Percentiles rank a stretch among this genome's conserved stretches.
Evolutionary conservation across 140 eudicot species (phyloP).

Genomic region (Cichorium intybus): DNA sequence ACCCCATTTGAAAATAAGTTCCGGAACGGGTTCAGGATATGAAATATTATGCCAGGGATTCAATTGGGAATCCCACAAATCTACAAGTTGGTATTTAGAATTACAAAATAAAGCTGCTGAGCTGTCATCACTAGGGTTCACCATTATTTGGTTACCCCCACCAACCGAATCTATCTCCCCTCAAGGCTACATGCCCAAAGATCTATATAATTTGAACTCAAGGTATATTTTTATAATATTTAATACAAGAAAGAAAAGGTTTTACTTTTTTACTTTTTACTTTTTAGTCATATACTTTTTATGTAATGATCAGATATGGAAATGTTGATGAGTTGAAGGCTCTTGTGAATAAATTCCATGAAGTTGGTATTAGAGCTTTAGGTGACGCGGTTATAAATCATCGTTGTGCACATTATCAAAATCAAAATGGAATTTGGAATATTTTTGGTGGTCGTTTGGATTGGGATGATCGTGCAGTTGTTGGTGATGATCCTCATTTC

Average conservation of each 20-base stretch:
- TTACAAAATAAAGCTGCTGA: conserved; percentile 63
- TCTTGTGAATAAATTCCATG: conserved; percentile 66
- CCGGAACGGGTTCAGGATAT: conserved; percentile 87
- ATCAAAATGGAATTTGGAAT: conserved; percentile 90
- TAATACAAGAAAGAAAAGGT: neutral
- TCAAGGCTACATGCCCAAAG: conserved; percentile 98
- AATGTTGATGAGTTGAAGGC: conserved; percentile 65
- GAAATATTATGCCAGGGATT: conserved; percentile 89
- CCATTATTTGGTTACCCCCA: conserved; percentile 91
- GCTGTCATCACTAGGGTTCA: conserved; percentile 76
- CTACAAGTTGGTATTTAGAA: conserved; percentile 88
- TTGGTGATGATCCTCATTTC: conserved; percentile 96
- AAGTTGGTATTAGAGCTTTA: conserved; percentile 72
- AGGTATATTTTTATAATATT: conserved; percentile 38
- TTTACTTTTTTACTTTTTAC: neutral
- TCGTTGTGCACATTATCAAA: conserved; percentile 78
- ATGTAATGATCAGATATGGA: conserved; percentile 60
- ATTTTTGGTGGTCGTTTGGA: conserved; percentile 83
- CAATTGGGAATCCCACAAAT: conserved; percentile 94
- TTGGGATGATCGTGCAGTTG: conserved; percentile 99
- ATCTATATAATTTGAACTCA: conserved; percentile 84
- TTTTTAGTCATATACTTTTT: neutral
- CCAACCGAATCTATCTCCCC: conserved; percentile 95
- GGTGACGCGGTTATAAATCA: conserved; percentile 97
- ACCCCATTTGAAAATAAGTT: conserved; percentile 41